phyloP scores from a whole-genome alignment of 768 basidiomycete genomes.

The Xerocomellus amylosporus region DNA sequence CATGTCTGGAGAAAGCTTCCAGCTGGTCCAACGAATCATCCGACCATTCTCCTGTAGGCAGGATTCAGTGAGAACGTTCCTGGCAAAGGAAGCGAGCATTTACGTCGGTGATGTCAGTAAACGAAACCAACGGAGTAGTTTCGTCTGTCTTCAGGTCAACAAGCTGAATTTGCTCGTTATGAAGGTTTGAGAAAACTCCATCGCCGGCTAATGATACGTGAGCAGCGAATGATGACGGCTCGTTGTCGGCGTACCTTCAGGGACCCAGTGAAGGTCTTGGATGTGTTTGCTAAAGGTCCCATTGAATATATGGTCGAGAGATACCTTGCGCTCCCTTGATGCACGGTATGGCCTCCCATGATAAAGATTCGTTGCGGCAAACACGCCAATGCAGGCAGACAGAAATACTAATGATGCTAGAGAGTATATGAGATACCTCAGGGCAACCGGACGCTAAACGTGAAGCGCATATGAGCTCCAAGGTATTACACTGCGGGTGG shows the following conservation, averaged over 20 bases:
- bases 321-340: constrained; percentile 62
- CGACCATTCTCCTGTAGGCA: constrained; percentile 50
- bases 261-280: constrained; percentile 74
- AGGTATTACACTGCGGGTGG: not conserved
- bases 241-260: constrained; percentile 64
- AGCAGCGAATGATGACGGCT: not conserved
- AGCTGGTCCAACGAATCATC: constrained; percentile 51
- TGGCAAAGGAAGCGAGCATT: constrained; percentile 13
- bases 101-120: constrained; percentile 64
- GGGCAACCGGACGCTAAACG: constrained; percentile 46
- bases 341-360: constrained; percentile 49
- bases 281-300: constrained; percentile 67
- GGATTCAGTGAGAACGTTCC: not conserved
- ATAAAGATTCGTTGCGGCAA: constrained; percentile 71
- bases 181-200: constrained; percentile 76
- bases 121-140: constrained; percentile 58
- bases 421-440: constrained; percentile 60
- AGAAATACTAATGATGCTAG: constrained; percentile 59
- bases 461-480: constrained; percentile 6
- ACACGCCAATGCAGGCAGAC: constrained; percentile 68
- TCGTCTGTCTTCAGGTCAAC: constrained; percentile 77
- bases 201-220: constrained; percentile 71
- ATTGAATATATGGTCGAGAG: constrained; percentile 90
- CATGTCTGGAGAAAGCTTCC: constrained; percentile 91
- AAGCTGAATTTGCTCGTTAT: constrained; percentile 67